A percentile compares a stretch with the other conserved stretches of the same genome.
Evolutionary conservation across 208 protist species (phyloP).

Genomic region (Leishmania aethiopica): DNA sequence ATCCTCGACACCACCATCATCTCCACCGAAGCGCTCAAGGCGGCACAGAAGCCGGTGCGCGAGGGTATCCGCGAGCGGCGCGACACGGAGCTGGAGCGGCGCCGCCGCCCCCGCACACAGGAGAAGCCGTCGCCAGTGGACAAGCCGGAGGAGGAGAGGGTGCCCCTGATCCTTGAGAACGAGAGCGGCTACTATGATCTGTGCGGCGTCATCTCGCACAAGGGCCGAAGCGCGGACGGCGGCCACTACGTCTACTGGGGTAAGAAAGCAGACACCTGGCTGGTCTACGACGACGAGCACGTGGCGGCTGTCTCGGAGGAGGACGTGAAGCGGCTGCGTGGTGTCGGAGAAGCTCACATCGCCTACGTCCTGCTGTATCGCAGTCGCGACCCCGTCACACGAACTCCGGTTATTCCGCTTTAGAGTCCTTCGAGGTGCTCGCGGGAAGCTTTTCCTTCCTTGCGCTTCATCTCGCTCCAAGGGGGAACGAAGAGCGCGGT

Average conservation of each 20-base stretch:
- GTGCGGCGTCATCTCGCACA: constrained; percentile 91
- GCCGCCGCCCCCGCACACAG: constrained; percentile 32
- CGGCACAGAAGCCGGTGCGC: constrained; percentile 39
- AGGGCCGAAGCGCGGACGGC: constrained; percentile 84
- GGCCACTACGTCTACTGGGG: constrained; percentile 95
- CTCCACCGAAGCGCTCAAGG: constrained; percentile 62
- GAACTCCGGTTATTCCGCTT: constrained; percentile 45
- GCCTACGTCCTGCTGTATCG: constrained; percentile 88
- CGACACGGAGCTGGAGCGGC: constrained; percentile 62
- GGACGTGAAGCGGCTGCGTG: constrained; percentile 74
- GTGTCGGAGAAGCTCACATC: constrained; percentile 80
- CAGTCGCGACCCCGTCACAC: constrained; percentile 59
- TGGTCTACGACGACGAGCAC: constrained; percentile 79
- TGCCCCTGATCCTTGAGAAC: constrained; percentile 40
- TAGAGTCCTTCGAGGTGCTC: constrained; percentile 13
- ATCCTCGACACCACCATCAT: constrained; percentile 64
- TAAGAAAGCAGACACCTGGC: constrained; percentile 66
- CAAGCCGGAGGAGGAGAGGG: constrained; percentile 17
- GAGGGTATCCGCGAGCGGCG: constrained; percentile 45
- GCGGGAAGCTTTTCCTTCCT: not conserved
- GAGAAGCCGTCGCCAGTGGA: constrained; percentile 13
- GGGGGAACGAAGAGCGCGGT: not conserved
- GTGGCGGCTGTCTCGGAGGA: constrained; percentile 74
- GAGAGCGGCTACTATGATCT: constrained; percentile 90
- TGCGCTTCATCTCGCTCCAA: not conserved